Base-by-base conservation (phyloP, 179 eudicot species). In the Amaranthus tricolor region DNA sequence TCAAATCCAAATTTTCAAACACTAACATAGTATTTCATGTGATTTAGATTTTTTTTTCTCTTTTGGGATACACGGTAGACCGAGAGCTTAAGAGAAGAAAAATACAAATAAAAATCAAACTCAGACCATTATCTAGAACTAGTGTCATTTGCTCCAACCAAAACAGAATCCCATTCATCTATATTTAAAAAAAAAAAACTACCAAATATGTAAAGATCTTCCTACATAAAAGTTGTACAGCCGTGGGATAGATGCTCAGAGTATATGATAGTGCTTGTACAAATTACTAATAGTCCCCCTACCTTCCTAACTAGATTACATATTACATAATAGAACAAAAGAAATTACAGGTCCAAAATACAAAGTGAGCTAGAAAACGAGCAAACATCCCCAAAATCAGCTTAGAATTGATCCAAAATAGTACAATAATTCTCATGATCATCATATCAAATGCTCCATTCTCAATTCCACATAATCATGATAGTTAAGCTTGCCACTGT, bases 381-480 rank as follows among this genome's bases (percentile, higher is more conserved):
- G 64, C 64, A 31, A 31, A 31, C 40, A 71, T 57, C 64, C 68
- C 47, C 13, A 68, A 75, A 14, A 48, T 47, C 60, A 58, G 48
- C 57, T 69, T 58, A 50, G 44, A 24, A 71, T 57, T 53, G 56
- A 63, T n/a, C 55, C 65, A 56, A 31, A 31, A 31, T 31, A 31
- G 40, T 31, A 31, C 40, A 31, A 31, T 31, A 43, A 65, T 21
- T 48, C 48, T 62, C 70, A 62, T 75, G 78, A 53, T 68, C 21
- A 58, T 58, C 61, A n/a, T n/a, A n/a, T n/a, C n/a, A n/a, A n/a
- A n/a, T n/a, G n/a, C n/a, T n/a, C n/a, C n/a, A n/a, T n/a, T n/a
- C 44, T 72, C 72, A 78, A 64, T 55, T 70, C 73, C 79, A 72
- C 74, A 73, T 71, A 5, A 64, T 61, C 66, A 79, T 19, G 12